Conservation (phyloP, 2,329 filamentous ascomycete species). For the Lecanicillium sp. region DNA sequence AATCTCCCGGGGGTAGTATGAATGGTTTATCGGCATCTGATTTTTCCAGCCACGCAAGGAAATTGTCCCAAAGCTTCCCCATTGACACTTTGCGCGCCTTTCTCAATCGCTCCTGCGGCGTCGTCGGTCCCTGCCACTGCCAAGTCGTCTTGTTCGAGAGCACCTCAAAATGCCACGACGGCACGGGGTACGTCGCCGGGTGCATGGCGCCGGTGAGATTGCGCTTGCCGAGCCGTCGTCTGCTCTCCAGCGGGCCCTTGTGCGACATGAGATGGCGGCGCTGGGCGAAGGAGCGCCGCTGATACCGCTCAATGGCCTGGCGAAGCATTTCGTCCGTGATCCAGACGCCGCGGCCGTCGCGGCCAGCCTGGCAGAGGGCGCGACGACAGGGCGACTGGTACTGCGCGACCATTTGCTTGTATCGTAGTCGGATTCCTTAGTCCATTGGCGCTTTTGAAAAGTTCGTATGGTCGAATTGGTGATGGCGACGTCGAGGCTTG, state of each 20-base stretch:
- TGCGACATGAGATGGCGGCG: conserved; percentile 34
- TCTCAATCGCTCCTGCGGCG: conserved; percentile 22
- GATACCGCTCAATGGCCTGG: conserved; percentile 27
- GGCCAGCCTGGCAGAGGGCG: conserved; percentile 17
- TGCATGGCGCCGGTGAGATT: conserved; percentile 47
- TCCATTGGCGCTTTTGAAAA: background rate
- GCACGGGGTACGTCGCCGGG: conserved; percentile 29
- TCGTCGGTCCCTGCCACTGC: conserved; percentile 46
- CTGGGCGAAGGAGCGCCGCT: conserved; percentile 17
- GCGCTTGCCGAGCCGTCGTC: conserved; percentile 46
- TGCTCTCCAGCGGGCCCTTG: conserved; percentile 50
- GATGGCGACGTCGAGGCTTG: background rate
- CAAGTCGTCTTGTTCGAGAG: conserved; percentile 40
- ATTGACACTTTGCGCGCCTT: conserved; percentile 19
- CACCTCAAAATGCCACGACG: conserved; percentile 42
- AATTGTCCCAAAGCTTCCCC: conserved; percentile 21
- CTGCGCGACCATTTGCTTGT: conserved; percentile 26
- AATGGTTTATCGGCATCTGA: conserved; percentile 20
- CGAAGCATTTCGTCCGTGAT: conserved; percentile 28
- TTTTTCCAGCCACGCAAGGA: conserved; percentile 25
- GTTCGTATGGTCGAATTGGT: background rate
- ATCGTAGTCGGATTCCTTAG: background rate
- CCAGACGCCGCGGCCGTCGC: conserved; percentile 24
- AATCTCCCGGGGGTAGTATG: conserved; percentile 14
- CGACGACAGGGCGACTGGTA: conserved; percentile 23